These are phyloP conservation scores for Prinsepia uniflora DNA, from an alignment of 306 rosid genomes.

Conservation along the genomic window DNA sequence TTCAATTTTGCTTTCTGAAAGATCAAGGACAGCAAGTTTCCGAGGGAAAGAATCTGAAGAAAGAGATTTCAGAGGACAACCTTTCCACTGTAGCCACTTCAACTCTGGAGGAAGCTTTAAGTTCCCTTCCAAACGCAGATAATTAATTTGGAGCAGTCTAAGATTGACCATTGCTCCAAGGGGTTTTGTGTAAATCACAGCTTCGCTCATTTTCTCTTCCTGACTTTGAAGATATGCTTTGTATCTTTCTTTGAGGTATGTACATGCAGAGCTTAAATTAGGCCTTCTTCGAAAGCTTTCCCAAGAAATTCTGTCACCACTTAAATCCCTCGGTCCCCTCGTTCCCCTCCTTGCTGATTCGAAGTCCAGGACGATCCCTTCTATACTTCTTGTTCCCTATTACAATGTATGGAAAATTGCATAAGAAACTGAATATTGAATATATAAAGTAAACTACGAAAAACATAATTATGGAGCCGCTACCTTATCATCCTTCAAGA, in stretches of 20 bases:
- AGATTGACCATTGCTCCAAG: slow-evolving; percentile 42
- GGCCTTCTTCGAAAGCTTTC: slow-evolving; percentile 26
- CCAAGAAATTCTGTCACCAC: slow-evolving; percentile 23
- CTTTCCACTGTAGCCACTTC: slow-evolving; percentile 72
- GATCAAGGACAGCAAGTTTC: slow-evolving; percentile 55
- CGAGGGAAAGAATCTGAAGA: slow-evolving; percentile 44
- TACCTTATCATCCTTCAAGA: slow-evolving; percentile 43
- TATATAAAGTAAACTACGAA: neutral
- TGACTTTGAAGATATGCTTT: slow-evolving; percentile 20
- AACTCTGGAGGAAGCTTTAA: slow-evolving; percentile 42
- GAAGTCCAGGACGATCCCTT: slow-evolving; percentile 53
- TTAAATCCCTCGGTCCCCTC: neutral
- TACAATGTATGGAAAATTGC: slow-evolving; percentile 5
- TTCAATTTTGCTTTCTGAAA: slow-evolving; percentile 42
- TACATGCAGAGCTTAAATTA: slow-evolving; percentile 15
- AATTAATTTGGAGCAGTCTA: slow-evolving; percentile 54
- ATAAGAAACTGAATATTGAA: neutral
- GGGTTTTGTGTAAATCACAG: slow-evolving; percentile 29
- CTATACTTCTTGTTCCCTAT: slow-evolving; percentile 37
- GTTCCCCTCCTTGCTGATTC: neutral
- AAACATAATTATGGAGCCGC: neutral
- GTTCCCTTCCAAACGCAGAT: slow-evolving; percentile 44
- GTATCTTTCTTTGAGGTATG: slow-evolving; percentile 32
- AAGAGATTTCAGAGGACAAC: slow-evolving; percentile 41
- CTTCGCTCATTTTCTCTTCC: slow-evolving; percentile 27